Percentiles rank a stretch among this genome's conserved stretches.
Conservation (phyloP, 106 monocot genomes). For the Apostasia ramifera region DNA sequence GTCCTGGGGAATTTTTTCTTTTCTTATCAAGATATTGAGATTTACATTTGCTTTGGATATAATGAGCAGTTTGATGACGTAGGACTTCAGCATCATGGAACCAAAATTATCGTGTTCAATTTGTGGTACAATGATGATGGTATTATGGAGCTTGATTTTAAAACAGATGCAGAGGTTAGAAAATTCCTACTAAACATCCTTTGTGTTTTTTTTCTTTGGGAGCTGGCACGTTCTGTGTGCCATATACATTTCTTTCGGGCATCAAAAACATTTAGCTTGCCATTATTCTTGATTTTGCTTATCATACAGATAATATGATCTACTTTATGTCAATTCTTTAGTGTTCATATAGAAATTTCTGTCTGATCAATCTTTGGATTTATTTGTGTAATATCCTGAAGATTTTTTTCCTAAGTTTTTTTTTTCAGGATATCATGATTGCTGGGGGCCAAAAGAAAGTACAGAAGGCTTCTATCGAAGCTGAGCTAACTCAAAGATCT, state of each 20-base stretch:
- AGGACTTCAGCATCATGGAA: constrained; percentile 56
- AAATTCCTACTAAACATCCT: neutral
- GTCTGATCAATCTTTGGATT: neutral
- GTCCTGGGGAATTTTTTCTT: neutral
- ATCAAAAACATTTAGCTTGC: neutral
- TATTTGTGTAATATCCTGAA: neutral
- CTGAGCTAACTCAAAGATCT: constrained; percentile 28
- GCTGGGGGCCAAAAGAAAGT: constrained; percentile 31
- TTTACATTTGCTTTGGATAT: constrained; percentile 31
- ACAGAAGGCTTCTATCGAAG: constrained; percentile 6
- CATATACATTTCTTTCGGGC: neutral
- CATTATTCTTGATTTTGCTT: neutral
- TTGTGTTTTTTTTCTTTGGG: neutral
- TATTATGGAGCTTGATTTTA: constrained; percentile 83
- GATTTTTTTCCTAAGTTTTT: neutral
- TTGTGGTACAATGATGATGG: constrained; percentile 86
- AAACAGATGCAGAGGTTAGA: constrained; percentile 59
- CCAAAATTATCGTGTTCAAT: constrained; percentile 79
- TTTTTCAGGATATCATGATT: constrained; percentile 70
- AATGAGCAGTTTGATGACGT: constrained; percentile 88
- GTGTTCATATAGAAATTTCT: neutral
- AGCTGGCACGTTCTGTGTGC: neutral
- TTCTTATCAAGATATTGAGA: constrained; percentile 14
- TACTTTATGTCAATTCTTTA: neutral
- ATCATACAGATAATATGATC: neutral